Evolutionary conservation across 345 rosid species (phyloP), one percentile per base, ranked within the genome.

Genomic region (Populus tremula): DNA sequence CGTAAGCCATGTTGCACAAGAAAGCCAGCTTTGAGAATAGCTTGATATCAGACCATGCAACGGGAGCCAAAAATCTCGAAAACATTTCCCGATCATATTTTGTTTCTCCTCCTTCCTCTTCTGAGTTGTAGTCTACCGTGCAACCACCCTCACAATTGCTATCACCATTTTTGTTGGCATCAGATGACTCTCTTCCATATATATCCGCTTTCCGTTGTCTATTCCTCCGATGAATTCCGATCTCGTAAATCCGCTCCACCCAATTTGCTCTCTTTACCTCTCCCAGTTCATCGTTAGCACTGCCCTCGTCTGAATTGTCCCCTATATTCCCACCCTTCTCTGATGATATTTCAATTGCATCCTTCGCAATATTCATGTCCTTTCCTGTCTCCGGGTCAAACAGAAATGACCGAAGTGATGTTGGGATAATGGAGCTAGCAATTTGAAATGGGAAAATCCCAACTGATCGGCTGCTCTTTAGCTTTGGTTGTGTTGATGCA

Each of bases 1-100:
- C 92, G 85, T 93, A 95, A 47, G 99, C 97, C 83, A 92, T 85
- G 85, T 92, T 95, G 87, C 92, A 86, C 76, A 93, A 78, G 85
- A 91, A 93, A 71, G 97, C 98, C 47, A 93, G 87, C 80, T 88
- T 92, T 50, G 98, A 91, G 85, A 91, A 85, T 56, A 74, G 85
- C 85, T 88, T 90, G 61, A 86, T 87, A 59, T 93, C 96, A 3
- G 93, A 87, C 89, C 87, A 86, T 27, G 94, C 85, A 6, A 89
- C 92, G 39, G 39, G 72, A 67, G 8, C 78, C 82, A 95, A 80
- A 66, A 91, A 84, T 50, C 77, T 83, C 0, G 90, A 87, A 80
- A 95, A 93, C 35, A 91, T 78, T 73, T 92, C 85, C 0, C 78
- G 82, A 63, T 89, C 87, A 70, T 83, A 86, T 61, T 41, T 79